Evolutionary conservation across 139 green algal genomes (phyloP).

Genomic region (Auxenochlorella pyrenoidosa): DNA sequence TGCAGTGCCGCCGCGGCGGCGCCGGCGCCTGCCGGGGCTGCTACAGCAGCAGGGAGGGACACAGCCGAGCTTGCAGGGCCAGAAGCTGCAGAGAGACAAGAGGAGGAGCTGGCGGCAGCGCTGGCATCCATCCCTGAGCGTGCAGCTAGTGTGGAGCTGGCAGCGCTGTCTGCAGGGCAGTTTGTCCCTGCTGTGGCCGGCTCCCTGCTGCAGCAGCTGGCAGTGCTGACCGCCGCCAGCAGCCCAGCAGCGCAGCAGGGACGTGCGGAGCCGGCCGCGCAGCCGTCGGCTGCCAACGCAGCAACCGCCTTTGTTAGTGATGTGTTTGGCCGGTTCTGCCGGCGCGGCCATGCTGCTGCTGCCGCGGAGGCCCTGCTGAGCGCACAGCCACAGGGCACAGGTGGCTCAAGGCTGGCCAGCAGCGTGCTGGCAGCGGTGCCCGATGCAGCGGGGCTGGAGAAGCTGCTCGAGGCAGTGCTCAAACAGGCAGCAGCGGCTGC

Average conservation of each 20-base stretch:
- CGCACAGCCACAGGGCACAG: not conserved
- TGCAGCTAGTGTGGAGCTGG: conserved; percentile 17
- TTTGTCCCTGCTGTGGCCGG: conserved; percentile 12
- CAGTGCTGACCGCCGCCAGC: not conserved
- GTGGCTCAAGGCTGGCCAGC: not conserved
- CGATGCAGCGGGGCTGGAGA: not conserved
- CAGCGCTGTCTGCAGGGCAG: not conserved
- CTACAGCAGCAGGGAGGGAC: not conserved
- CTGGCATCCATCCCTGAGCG: conserved; percentile 49
- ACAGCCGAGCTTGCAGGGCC: not conserved
- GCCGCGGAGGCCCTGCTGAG: conserved; percentile 1
- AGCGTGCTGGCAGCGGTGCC: conserved; percentile 14
- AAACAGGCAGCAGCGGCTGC: not conserved
- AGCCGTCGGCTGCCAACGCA: not conserved
- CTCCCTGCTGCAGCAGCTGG: not conserved
- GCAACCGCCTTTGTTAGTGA: conserved; percentile 14
- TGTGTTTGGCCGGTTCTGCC: conserved; percentile 16
- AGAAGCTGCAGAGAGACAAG: not conserved
- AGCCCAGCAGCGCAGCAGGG: not conserved
- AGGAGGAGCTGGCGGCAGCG: conserved; percentile 34
- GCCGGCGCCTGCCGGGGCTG: not conserved
- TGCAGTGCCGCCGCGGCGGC: conserved; percentile 12
- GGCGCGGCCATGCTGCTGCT: conserved; percentile 10
- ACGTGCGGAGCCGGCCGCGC: not conserved
- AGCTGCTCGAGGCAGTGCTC: conserved; percentile 20